phyloP scores from a whole-genome alignment of 345 rosid species.

The Cardamine resedifolia region DNA sequence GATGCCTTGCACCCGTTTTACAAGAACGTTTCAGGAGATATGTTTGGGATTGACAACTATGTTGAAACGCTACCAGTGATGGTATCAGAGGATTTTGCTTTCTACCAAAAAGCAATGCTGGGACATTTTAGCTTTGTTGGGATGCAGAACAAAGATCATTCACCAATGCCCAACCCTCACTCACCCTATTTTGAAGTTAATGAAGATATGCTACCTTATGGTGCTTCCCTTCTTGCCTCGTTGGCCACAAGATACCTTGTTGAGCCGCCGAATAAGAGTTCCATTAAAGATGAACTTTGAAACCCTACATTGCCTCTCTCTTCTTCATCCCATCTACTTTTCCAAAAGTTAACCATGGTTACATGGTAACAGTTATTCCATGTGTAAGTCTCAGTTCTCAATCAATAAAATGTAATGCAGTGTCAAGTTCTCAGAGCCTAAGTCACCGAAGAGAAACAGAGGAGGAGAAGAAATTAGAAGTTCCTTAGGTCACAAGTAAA shows the following conservation, averaged over 20 bases:
- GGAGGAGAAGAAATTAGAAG: background rate
- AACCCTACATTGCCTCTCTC: background rate
- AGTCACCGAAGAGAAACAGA: background rate
- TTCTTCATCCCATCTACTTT: constrained; percentile 21
- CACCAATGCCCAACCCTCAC: constrained; percentile 45
- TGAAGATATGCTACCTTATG: no score
- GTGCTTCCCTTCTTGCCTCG: constrained; percentile 86
- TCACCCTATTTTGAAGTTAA: no score
- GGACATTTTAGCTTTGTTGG: constrained; percentile 69
- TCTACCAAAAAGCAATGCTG: constrained; percentile 66
- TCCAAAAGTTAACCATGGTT: no score
- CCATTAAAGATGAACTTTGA: constrained; percentile 58
- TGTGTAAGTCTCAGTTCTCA: constrained; percentile 4
- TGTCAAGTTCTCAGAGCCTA: background rate
- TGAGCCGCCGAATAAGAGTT: constrained; percentile 28
- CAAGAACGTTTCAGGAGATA: constrained; percentile 50
- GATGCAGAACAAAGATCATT: constrained; percentile 48
- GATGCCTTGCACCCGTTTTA: constrained; percentile 62
- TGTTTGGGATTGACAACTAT: constrained; percentile 56
- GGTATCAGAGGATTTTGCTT: constrained; percentile 89
- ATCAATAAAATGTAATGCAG: constrained; percentile 20
- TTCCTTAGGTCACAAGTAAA: constrained; percentile 9
- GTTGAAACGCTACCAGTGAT: constrained; percentile 57
- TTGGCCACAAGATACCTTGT: constrained; percentile 63
- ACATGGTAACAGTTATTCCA: constrained; percentile 12